Base-by-base conservation (phyloP, 2,329 filamentous ascomycete species). In the Claviceps maximensis region DNA sequence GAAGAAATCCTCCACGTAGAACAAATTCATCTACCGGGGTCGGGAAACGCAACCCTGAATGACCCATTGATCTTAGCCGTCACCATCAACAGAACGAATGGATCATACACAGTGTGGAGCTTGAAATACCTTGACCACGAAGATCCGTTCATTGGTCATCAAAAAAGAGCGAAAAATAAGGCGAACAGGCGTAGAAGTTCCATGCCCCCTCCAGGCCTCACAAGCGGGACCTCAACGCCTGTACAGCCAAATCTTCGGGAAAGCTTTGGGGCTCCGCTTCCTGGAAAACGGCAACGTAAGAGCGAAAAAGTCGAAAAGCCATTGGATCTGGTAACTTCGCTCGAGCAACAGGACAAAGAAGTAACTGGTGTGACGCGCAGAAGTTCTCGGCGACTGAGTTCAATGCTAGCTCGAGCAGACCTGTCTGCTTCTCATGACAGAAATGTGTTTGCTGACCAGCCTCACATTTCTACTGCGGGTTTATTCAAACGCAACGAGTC, bases 1-100 rank as follows among this genome's bases (percentile, higher is more conserved):
- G 91, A 96, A 63, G 86, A 93, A 63, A 82, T 96, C 50, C 68
- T 96, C 1, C 91, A 95, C 63, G 77, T 95, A 12, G 89, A 91
- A 58, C 71, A 82, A 19, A 71, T 80, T 33, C 76, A 78, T 52
- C 78, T 86, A 49, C 71, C 80, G n/a, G 72, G 72, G 49, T 60
- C 61, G 27, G 57, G 64, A 63, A 52, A 60, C 58, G 53, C 63
- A 59, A 36, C 62, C 59, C 21, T 70, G 47, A 70, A 72, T 51
- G 70, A 75, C 31, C 74, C 75, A 19, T 70, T 96, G 27, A 78
- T 86, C 12, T 71, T 97, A 53, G 83, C 88, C 12, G 79, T 96
- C 50, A 96, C 91, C 0, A 74, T 85, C 56, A 95, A 96, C 63
- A 73, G 82, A 52, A 84, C 88, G 58, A 81, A 81, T 3, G 85